These are phyloP conservation scores for Xylaria sp. DNA, from an alignment of 2,329 filamentous ascomycete species.

Conservation along the genomic window DNA sequence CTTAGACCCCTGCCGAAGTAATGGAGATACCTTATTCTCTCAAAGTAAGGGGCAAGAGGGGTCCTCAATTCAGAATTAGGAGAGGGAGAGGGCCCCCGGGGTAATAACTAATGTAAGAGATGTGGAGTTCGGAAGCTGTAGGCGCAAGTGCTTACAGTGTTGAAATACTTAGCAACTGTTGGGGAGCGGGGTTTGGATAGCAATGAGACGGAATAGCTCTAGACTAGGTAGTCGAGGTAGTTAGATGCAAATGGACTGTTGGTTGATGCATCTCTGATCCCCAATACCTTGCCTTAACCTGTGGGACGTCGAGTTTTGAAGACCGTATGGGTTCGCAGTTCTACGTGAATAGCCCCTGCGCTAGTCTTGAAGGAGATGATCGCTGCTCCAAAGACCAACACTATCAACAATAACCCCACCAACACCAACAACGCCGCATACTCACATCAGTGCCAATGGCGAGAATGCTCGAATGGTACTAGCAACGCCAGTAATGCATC, in stretches of 20 bases:
- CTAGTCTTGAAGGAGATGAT: not conserved
- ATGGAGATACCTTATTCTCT: not conserved
- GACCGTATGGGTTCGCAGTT: not conserved
- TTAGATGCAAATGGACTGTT: not conserved
- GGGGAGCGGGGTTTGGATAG: slow-evolving; percentile 7
- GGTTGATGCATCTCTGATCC: not conserved
- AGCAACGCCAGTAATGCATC: not conserved
- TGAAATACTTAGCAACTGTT: slow-evolving; percentile 3
- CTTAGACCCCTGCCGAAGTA: not conserved
- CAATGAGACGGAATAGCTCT: not conserved
- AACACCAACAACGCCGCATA: not conserved
- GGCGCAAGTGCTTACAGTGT: not conserved
- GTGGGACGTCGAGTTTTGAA: not conserved
- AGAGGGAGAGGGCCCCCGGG: not conserved
- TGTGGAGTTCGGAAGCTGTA: not conserved
- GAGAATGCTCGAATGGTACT: no score
- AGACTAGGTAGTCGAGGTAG: no score
- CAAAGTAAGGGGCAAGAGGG: not conserved
- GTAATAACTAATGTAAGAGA: not conserved
- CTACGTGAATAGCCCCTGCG: not conserved
- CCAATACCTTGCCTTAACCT: not conserved
- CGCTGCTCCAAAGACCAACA: not conserved
- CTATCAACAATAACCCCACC: slow-evolving; percentile 1
- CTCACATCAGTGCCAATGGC: not conserved
- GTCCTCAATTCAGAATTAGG: not conserved